phyloP scores from a whole-genome alignment of 306 rosid species.

The Dicorynia guianensis region DNA sequence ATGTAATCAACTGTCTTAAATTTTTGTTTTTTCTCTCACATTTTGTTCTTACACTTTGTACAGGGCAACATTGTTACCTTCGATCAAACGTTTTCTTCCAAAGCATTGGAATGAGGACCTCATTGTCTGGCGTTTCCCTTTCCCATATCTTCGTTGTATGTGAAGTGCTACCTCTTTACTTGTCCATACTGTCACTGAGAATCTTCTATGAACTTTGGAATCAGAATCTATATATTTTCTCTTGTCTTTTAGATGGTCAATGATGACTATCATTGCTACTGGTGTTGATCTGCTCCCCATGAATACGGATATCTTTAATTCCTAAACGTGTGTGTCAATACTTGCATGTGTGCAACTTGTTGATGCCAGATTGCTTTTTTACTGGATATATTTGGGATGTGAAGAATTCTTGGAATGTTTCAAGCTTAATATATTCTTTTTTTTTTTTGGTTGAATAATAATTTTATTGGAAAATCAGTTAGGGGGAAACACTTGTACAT shows the following conservation, averaged over 20 bases:
- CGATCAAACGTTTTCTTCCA: conserved; percentile 69
- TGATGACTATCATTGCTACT: not conserved
- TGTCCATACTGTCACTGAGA: not conserved
- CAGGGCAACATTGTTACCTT: conserved; percentile 83
- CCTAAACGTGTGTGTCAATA: no score
- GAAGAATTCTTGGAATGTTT: no score
- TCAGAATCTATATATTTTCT: conserved; percentile 8
- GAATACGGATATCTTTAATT: no score
- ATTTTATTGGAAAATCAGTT: not conserved
- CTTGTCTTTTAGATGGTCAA: not conserved
- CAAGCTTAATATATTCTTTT: no score
- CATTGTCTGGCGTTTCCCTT: conserved; percentile 69
- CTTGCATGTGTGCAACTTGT: no score
- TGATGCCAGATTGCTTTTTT: no score
- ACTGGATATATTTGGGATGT: no score
- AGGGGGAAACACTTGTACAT: not conserved
- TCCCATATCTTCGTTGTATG: conserved; percentile 79
- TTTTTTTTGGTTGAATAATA: not conserved
- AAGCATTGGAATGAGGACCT: conserved; percentile 62
- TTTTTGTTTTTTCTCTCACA: conserved; percentile 7
- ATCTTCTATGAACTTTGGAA: conserved; percentile 13
- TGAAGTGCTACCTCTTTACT: conserved; percentile 14
- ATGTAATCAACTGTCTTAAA: not conserved
- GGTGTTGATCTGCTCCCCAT: not conserved
- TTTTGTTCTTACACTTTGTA: conserved; percentile 34